phyloP scores from a whole-genome alignment of 441 rosid genomes.

The Erodium moschatum region DNA sequence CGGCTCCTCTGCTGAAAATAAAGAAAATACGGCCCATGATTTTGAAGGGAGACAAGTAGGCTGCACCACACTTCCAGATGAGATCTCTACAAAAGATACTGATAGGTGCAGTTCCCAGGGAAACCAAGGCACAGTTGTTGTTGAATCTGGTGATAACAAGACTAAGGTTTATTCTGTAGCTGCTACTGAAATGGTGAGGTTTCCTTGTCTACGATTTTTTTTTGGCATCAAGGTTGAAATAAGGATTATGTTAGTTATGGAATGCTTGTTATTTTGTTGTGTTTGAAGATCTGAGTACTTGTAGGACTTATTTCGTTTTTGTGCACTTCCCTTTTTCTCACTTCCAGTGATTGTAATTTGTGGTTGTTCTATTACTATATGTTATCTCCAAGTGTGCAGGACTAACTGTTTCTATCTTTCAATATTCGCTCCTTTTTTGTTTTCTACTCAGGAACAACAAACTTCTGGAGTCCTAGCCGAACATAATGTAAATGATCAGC shows the following conservation, averaged over 20 bases:
- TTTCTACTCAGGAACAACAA: conserved; percentile 37
- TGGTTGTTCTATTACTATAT: background rate
- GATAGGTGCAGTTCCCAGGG: conserved; percentile 25
- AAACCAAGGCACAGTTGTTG: conserved; percentile 25
- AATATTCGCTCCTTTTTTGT: background rate
- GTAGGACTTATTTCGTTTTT: background rate
- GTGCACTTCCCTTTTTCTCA: background rate
- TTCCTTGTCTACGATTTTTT: background rate
- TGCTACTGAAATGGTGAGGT: conserved; percentile 41
- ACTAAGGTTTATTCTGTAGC: conserved; percentile 28
- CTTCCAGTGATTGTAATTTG: background rate
- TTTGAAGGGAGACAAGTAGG: conserved; percentile 27
- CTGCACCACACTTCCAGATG: conserved; percentile 19
- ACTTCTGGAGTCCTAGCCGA: conserved; percentile 45
- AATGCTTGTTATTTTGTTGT: background rate
- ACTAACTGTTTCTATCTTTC: background rate
- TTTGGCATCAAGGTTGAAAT: background rate
- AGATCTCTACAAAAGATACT: conserved; percentile 28
- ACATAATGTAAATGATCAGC: conserved; percentile 40
- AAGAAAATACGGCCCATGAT: conserved; percentile 44
- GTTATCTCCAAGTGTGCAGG: background rate
- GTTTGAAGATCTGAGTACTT: conserved; percentile 1
- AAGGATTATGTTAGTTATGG: background rate
- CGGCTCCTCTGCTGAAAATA: conserved; percentile 35
- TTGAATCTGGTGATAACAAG: conserved; percentile 12